Base-by-base conservation (phyloP, 1,139 yeast genomes). In the Magnusiomyces suaveolens region DNA sequence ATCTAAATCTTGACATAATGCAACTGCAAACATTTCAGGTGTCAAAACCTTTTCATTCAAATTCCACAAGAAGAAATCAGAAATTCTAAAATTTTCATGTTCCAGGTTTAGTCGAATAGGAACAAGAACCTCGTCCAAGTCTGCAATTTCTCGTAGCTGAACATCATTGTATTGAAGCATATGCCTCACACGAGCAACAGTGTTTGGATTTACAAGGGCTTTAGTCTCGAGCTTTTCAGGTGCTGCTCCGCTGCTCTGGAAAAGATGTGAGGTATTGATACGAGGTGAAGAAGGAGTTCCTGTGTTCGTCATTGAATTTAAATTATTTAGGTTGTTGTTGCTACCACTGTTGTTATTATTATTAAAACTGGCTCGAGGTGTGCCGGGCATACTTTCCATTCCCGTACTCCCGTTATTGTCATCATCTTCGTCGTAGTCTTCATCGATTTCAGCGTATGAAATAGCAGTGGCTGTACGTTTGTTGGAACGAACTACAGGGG, bases 41-140 rank as follows among this genome's bases (percentile, higher is more conserved):
- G 95, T 83, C 25, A 90, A 75, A 24, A 66, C 68, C 21, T 80
- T 72, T 65, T 92, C 97, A 64, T 84, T 82, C 49, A 87, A 65
- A 65, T 92, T 89, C 98, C 98, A 92, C 78, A 90, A 78, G 63
- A 94, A 83, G 58, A 82, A 82, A 65, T 92, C 99, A 23, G 81
- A 82, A 29, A 90, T 75, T 56, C 86, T 63, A 58, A 63, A 70
- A 39, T 79, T 78, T 55, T 84, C 83, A 59, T 82, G 80, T 59
- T 88, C 96, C 43, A 90, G 69, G 55, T 81, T 81, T 43, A 94
- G 71, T 59, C 88, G 80, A 36, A 92, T 83, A 1, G 99, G 98
- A 25, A 92, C 81, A 51, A 89, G 72, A 2, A 79, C 70, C 56
- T 69, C 74, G 20, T 69, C 71, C 23, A 63, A 59, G 24, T 70